Evolutionary conservation across 441 rosid genomes (phyloP), one percentile per base, ranked within the genome.

Genomic region (Brassica hybrid): DNA sequence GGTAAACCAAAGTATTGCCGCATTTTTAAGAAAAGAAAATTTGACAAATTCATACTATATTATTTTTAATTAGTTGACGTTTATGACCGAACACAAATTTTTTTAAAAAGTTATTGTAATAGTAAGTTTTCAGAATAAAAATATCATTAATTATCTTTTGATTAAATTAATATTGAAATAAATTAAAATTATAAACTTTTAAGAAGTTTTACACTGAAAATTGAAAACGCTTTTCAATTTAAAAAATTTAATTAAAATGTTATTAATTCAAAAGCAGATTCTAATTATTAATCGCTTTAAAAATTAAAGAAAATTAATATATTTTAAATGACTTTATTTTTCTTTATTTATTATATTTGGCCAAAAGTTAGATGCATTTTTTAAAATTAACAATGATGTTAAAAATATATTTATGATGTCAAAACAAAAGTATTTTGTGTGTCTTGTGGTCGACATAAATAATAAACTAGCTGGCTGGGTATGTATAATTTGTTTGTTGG

Each of bases 401-500:
- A 38, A 41, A 41, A 41, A 41, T 41, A 1, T 11, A 41, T 41
- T 1, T 41, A 41, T 41, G 48, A 41, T 41, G 48, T 10, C 48
- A 3, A 41, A 41, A 41, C 5, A 2, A 41, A 41, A 41, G 48
- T 41, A 0, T 41, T 41, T 41, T 0, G 0, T 50, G 58, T 14
- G 54, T 52, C 1, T 16, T 16, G n/a, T 16, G 36, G 69, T 72
- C 34, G 76, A 73, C 76, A 73, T 50, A 48, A 57, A 57, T 10
- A 57, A 9, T 6, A n/a, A n/a, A n/a, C n/a, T 14, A 54, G 1
- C 7, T 23, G 45, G 17, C n/a, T 10, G n/a, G 58, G 38, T 32
- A 17, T 27, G 13, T 5, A 19, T 3, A 21, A 4, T 27, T 63
- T 69, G 34, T 18, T 12, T 8, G 36, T 43, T 57, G 14, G 7